Base-by-base conservation (phyloP, 2,329 filamentous ascomycete genomes). In the Colletotrichum nymphaeae region DNA sequence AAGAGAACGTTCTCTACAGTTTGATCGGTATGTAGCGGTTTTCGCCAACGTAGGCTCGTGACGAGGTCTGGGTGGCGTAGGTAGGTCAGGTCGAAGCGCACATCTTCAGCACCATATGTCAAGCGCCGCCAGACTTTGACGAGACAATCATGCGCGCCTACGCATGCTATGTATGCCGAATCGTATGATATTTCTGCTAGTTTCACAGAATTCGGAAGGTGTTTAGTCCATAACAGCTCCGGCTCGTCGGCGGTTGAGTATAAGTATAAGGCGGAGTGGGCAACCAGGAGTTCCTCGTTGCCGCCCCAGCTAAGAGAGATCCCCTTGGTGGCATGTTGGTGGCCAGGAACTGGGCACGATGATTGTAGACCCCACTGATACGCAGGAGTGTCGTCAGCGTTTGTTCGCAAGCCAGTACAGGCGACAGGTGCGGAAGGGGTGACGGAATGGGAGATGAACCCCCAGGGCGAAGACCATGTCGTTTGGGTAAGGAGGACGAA, bases 111-210 rank as follows among this genome's bases (percentile, higher is more conserved):
- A 16, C 95, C 95, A 80, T 96, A 98, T 9, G 93, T 93, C 28
- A 97, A 86, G 66, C 96, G 90, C 75, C 95, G 91, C 97, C 97
- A 99, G 78, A 98, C 90, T 84, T 99, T 98, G 76, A 97, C 92
- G 24, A 98, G 85, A 64, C 93, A 89, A 81, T 98, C 97, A 79
- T 94, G 91, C 63, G 88, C 86, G 55, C 95, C 93, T 14, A 93
- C 90, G 1, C 94, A 95, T 22, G 95, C 96, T 66, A 98, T 94
- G 74, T 97, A 91, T 24, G 92, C 92, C 14, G 94, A 95, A 81
- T 98, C 96, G 75, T 94, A 94, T 1, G 96, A 98, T 76, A 98
- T 91, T 9, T 88, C 86, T 3, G 95, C 95, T 70, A 93, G 90
- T 79, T 93, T 93, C 49, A 91, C 91, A 0, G 92, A 88, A 78